Base-by-base conservation (phyloP, 768 basidiomycete species). In the Boletus subcaerulescens region DNA sequence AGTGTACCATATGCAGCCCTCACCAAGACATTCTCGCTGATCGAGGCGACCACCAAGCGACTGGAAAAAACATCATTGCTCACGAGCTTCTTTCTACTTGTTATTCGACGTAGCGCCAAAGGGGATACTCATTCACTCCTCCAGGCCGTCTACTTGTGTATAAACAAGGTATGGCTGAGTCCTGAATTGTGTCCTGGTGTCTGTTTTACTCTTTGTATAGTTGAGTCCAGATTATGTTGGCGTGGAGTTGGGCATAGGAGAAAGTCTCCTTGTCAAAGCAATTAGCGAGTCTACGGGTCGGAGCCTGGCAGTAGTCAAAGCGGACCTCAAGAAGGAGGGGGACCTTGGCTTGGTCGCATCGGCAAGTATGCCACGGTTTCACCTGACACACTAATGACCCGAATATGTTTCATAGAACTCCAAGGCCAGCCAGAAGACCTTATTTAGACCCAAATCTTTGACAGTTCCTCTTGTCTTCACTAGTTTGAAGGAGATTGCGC, bases 261-360 rank as follows among this genome's bases (percentile, higher is more conserved):
- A 99, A 70, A 91, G 89, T 60, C 74, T 98, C 18, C 79, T 99
- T 36, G 82, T 97, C 67, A 98, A 98, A 66, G 94, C 97, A 15
- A 98, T 99, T 57, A 89, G 84, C 39, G 91, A 97, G 68, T 93
- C 93, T 4, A 96, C 94, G 0, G 97, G 96, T n/a, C 82, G 97
- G 53, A 93, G 86, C 60, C 70, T 84, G 38, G 77, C 84, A 3
- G 78, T 87, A 42, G 83, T 99, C 64, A 98, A 98, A 67, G 83
- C 87, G 6, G 96, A 98, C 63, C 77, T 98, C 58, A 93, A 94
- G 80, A 91, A 85, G 67, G 93, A 94, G 65, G 97, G 97, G 36
- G 97, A 99, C 67, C 76, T 99, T 8, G 97, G 97, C 9, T 77
- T 95, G 29, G 96, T 99, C 1, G 97, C 97, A n/a, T 93, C 89